Conservation (phyloP, 108 stramenopile genomes). For the Nitzschia inconspicua region DNA sequence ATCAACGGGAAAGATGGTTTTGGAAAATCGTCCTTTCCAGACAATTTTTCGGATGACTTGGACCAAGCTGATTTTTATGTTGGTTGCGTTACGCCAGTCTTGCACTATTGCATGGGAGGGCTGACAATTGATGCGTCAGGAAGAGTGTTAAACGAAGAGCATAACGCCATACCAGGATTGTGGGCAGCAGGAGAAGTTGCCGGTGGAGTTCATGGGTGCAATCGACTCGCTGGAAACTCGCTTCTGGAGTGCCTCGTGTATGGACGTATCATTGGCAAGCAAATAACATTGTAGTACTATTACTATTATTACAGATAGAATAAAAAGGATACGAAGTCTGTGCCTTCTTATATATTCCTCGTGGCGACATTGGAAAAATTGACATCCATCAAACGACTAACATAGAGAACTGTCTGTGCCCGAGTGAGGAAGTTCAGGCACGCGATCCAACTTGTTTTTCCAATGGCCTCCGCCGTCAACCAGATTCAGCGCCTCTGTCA, state of each 20-base stretch:
- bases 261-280: slow-evolving; percentile 73
- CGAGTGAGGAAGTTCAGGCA: no score
- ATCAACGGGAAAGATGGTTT: slow-evolving; percentile 41
- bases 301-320: no score
- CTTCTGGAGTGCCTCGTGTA: slow-evolving; percentile 84
- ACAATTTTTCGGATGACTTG: slow-evolving; percentile 33
- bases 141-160: slow-evolving; percentile 40
- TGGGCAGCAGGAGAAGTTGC: slow-evolving; percentile 67
- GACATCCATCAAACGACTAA: no score
- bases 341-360: no score
- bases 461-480: slow-evolving; percentile 40
- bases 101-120: slow-evolving; percentile 94
- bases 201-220: slow-evolving; percentile 67
- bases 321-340: no score
- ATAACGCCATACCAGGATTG: slow-evolving; percentile 38
- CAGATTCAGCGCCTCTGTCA: slow-evolving; percentile 35
- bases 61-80: slow-evolving; percentile 45
- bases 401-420: no score
- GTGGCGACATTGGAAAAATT: no score
- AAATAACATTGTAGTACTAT: slow-evolving; percentile 39
- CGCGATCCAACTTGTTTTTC: no score
- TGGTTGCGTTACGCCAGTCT: slow-evolving; percentile 58
- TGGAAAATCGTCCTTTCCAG: slow-evolving; percentile 61
- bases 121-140: slow-evolving; percentile 53
- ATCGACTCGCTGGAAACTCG: slow-evolving; percentile 78